Conservation (phyloP, 2,329 filamentous ascomycete species). For the Lachnum nothofagi region DNA sequence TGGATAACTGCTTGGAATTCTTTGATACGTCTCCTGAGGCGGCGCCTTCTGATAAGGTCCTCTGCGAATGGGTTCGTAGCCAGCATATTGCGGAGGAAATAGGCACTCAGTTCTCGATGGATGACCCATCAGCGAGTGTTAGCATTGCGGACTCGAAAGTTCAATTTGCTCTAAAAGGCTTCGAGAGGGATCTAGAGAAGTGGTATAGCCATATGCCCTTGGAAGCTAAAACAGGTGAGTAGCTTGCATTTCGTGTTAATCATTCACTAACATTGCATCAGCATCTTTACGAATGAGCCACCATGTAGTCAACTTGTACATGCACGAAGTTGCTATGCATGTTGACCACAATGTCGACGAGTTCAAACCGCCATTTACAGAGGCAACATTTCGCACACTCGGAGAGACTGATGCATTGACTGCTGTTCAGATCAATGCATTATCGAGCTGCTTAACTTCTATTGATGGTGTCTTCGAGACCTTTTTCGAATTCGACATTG, state of each 20-base stretch:
- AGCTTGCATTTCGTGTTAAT: neutral
- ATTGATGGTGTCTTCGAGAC: slow-evolving; percentile 50
- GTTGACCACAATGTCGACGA: slow-evolving; percentile 51
- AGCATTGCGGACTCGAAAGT: slow-evolving; percentile 51
- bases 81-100: slow-evolving; percentile 52
- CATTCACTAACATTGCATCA: slow-evolving; percentile 24
- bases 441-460: slow-evolving; percentile 48
- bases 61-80: slow-evolving; percentile 40
- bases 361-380: slow-evolving; percentile 37
- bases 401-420: slow-evolving; percentile 22
- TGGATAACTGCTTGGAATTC: slow-evolving; percentile 41
- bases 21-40: slow-evolving; percentile 40
- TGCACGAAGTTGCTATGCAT: slow-evolving; percentile 56
- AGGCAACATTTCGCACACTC: slow-evolving; percentile 24
- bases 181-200: slow-evolving; percentile 48
- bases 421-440: slow-evolving; percentile 43
- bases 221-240: slow-evolving; percentile 32
- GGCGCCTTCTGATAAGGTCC: slow-evolving; percentile 35
- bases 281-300: slow-evolving; percentile 47
- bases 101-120: slow-evolving; percentile 51
- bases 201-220: slow-evolving; percentile 41
- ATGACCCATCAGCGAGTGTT: slow-evolving; percentile 37
- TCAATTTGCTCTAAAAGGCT: slow-evolving; percentile 48
- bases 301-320: slow-evolving; percentile 49
- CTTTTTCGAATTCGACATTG: slow-evolving; percentile 44